Conservation (phyloP, 371 early-diverging fungal genomes). For the Dinochytrium kinnereticum region DNA sequence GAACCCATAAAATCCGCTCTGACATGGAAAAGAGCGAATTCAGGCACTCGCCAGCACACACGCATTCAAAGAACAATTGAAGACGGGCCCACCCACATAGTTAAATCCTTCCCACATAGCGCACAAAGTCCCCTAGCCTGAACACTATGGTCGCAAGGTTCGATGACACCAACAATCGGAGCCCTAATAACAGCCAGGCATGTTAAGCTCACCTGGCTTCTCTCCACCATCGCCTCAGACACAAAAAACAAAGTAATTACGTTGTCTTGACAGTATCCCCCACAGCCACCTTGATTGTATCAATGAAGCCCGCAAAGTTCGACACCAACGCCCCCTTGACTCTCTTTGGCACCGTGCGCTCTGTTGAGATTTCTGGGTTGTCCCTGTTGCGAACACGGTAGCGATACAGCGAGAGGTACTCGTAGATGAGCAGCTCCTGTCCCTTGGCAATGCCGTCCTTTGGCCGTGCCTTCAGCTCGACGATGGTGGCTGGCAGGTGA, state of each 20-base stretch:
- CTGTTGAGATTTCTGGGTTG: not conserved
- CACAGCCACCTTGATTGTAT: not conserved
- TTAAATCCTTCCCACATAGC: constrained; percentile 74
- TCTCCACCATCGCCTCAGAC: no score
- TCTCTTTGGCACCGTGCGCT: not conserved
- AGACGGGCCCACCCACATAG: constrained; percentile 45
- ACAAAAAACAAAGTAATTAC: no score
- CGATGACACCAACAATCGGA: not conserved
- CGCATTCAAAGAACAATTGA: not conserved
- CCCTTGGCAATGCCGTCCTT: not conserved
- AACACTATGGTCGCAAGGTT: constrained; percentile 74
- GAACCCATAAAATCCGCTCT: constrained; percentile 44
- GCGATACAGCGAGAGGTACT: not conserved
- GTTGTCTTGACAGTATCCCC: not conserved
- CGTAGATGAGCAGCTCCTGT: constrained; percentile 4
- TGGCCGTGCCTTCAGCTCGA: not conserved
- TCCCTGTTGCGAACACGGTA: not conserved
- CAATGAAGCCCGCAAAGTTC: not conserved
- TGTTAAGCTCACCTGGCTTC: no score
- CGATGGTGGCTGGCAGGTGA: constrained; percentile 10
- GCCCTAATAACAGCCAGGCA: no score
- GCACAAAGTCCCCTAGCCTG: constrained; percentile 85
- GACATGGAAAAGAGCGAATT: no score
- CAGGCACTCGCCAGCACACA: no score
- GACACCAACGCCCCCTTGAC: not conserved